Evolutionary conservation across 352 stramenopile species (phyloP).

Genomic region (Pythium rishiriense): DNA sequence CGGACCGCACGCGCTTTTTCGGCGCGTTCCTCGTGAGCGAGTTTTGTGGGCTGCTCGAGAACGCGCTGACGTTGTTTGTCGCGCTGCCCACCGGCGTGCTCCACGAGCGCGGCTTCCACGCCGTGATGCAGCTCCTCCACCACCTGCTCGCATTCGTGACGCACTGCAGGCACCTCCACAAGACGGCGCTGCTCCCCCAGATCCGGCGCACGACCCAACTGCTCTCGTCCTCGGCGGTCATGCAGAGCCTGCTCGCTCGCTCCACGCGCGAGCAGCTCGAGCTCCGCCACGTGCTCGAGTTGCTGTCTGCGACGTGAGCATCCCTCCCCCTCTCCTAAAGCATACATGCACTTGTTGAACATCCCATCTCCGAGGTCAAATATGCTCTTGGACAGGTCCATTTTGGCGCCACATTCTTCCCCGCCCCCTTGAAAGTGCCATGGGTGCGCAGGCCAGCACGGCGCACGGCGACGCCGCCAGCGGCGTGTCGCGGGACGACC

Average conservation of each 20-base stretch:
- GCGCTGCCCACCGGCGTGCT: slow-evolving; percentile 38
- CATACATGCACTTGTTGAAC: not conserved
- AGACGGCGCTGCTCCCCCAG: slow-evolving; percentile 34
- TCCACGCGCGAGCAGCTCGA: slow-evolving; percentile 29
- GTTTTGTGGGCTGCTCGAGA: slow-evolving; percentile 63
- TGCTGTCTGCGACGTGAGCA: slow-evolving; percentile 26
- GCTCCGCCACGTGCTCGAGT: slow-evolving; percentile 18
- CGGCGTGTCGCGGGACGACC: slow-evolving; percentile 12
- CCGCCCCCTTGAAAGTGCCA: not conserved
- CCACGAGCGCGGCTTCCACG: slow-evolving; percentile 44
- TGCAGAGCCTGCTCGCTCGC: slow-evolving; percentile 53
- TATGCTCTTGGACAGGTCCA: slow-evolving; percentile 7
- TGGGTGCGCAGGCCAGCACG: slow-evolving; percentile 25
- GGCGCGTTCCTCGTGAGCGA: slow-evolving; percentile 42
- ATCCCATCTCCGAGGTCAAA: slow-evolving; percentile 2
- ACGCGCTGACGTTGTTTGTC: slow-evolving; percentile 66
- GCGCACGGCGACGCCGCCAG: slow-evolving; percentile 4
- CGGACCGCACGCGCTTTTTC: slow-evolving; percentile 27
- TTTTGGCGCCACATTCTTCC: slow-evolving; percentile 7
- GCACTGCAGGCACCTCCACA: slow-evolving; percentile 37
- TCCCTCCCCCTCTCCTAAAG: slow-evolving; percentile 4
- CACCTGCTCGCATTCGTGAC: slow-evolving; percentile 60
- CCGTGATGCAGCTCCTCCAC: slow-evolving; percentile 62
- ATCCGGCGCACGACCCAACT: slow-evolving; percentile 46
- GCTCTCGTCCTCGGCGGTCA: slow-evolving; percentile 61